These are phyloP conservation scores for Albophoma yamanashiensis DNA, from an alignment of 2,329 filamentous ascomycete species.

Conservation along the genomic window DNA sequence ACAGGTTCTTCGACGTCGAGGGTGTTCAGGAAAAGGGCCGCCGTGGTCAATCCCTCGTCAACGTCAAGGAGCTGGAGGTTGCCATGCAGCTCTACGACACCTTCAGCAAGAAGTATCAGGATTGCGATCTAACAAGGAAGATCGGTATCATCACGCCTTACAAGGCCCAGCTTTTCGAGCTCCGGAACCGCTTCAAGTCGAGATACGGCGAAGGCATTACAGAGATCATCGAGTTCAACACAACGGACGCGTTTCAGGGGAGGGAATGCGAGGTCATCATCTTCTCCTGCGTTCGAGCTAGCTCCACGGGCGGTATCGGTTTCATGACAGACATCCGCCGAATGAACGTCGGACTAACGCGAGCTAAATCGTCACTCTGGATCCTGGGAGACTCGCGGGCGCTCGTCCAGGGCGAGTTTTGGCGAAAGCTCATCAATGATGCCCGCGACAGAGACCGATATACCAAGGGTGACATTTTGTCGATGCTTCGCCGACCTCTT, in stretches of 20 bases:
- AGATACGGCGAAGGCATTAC: constrained; percentile 66
- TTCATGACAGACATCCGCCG: constrained; percentile 97
- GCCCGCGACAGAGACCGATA: constrained; percentile 65
- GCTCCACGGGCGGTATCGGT: constrained; percentile 86
- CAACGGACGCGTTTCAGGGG: constrained; percentile 95
- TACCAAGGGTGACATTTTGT: constrained; percentile 52
- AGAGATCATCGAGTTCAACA: constrained; percentile 89
- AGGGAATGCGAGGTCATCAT: constrained; percentile 97
- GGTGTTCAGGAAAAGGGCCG: constrained; percentile 75
- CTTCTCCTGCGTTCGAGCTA: constrained; percentile 94
- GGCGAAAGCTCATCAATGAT: constrained; percentile 78
- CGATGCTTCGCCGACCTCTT: constrained; percentile 35
- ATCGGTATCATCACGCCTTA: constrained; percentile 98
- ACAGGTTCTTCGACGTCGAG: constrained; percentile 93
- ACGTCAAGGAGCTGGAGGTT: constrained; percentile 75
- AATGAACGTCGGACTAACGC: constrained; percentile 97
- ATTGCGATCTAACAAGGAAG: constrained; percentile 65
- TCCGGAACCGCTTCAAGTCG: constrained; percentile 63
- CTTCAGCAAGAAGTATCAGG: constrained; percentile 60
- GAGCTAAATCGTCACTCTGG: constrained; percentile 94
- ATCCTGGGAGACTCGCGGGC: constrained; percentile 88
- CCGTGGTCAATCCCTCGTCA: constrained; percentile 82
- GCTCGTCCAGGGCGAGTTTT: constrained; percentile 79
- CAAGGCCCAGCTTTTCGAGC: constrained; percentile 78
- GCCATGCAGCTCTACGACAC: constrained; percentile 78